Conservation (phyloP, 495 filamentous ascomycete genomes). For the Pseudoneurospora amorphoporcata region DNA sequence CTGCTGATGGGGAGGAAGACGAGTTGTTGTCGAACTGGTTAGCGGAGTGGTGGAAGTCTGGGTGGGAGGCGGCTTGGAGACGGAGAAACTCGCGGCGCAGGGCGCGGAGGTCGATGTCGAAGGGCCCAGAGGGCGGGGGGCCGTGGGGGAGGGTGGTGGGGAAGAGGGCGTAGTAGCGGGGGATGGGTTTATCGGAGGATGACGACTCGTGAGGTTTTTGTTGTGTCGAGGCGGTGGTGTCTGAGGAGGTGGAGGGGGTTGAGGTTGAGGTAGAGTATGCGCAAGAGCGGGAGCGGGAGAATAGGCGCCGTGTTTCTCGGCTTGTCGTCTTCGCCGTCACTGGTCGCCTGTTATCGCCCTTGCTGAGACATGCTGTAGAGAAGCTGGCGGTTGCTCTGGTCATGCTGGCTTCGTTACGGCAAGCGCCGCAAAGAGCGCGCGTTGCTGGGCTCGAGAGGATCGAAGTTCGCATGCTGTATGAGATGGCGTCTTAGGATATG, state of each 20-base stretch:
- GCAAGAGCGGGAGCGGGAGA: background rate
- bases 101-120: constrained; percentile 54
- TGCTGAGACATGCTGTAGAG: background rate
- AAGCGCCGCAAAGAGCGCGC: constrained; percentile 11
- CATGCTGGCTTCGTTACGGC: constrained; percentile 12
- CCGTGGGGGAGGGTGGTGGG: constrained; percentile 68
- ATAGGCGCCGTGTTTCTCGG: background rate
- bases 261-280: constrained; percentile 1
- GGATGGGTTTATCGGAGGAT: constrained; percentile 2
- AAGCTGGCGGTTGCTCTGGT: background rate
- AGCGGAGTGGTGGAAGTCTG: constrained; percentile 56
- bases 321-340: background rate
- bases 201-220: background rate
- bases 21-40: constrained; percentile 14
- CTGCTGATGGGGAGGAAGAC: background rate
- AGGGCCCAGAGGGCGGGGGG: constrained; percentile 67
- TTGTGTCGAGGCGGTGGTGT: background rate
- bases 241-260: background rate
- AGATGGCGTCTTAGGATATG: background rate
- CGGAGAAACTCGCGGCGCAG: constrained; percentile 79
- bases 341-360: background rate
- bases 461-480: constrained; percentile 10
- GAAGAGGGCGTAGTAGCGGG: constrained; percentile 76
- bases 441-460: constrained; percentile 9
- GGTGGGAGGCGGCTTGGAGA: constrained; percentile 70